Conservation (phyloP, 495 filamentous ascomycete species). For the Penicillium paradoxum region DNA sequence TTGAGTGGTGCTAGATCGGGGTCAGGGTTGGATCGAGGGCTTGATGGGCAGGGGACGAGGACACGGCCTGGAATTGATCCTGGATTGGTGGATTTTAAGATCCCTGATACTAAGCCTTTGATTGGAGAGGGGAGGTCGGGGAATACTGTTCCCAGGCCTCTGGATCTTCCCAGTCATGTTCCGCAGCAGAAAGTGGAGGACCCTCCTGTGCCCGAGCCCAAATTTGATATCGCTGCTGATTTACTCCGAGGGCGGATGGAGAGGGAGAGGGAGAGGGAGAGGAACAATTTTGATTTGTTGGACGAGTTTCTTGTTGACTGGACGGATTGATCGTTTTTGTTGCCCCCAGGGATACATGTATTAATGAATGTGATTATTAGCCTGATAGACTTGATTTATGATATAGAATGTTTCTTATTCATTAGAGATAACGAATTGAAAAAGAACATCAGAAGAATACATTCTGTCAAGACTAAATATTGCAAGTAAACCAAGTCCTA, state of each 20-base stretch:
- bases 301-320: conserved; percentile 8
- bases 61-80: background rate
- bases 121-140: background rate
- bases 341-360: background rate
- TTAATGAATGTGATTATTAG: background rate
- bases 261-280: background rate
- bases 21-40: background rate
- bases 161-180: background rate
- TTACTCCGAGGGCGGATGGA: conserved; percentile 2
- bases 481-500: background rate
- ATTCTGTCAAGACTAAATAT: conserved; percentile 1
- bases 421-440: too few relatives aligned
- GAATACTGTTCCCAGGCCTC: background rate
- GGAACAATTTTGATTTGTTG: background rate
- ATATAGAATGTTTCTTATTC: background rate
- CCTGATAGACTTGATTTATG: background rate
- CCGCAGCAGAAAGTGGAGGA: background rate
- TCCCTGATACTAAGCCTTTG: background rate
- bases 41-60: background rate
- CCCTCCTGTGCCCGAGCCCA: background rate
- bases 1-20: background rate
- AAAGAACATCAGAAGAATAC: background rate
- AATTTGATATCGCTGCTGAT: conserved; percentile 8
- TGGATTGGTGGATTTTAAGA: background rate
- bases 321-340: background rate